These are phyloP conservation scores for Magnusiomyces ingens DNA, from an alignment of 1,139 yeast species.

Conservation along the genomic window DNA sequence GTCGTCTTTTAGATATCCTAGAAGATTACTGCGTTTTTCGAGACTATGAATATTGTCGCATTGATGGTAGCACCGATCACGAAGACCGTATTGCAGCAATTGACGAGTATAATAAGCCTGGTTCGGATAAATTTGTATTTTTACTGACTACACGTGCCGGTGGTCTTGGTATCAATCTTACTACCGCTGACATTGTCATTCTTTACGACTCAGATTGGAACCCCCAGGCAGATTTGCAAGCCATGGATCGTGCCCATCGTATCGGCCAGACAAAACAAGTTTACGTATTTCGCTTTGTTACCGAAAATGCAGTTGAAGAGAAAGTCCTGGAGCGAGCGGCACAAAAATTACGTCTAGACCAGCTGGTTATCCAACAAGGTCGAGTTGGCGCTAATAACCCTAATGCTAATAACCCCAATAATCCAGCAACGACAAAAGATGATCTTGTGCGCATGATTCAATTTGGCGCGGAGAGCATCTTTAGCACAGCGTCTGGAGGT, in stretches of 20 bases:
- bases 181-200: constrained; percentile 86
- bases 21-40: constrained; percentile 90
- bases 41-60: constrained; percentile 82
- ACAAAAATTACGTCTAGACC: constrained; percentile 86
- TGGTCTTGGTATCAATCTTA: constrained; percentile 90
- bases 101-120: constrained; percentile 83
- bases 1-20: constrained; percentile 79
- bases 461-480: constrained; percentile 88
- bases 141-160: constrained; percentile 94
- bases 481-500: constrained; percentile 38
- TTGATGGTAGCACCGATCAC: constrained; percentile 93
- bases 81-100: constrained; percentile 90
- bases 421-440: constrained; percentile 47
- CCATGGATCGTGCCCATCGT: constrained; percentile 98
- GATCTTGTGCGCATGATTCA: constrained; percentile 93
- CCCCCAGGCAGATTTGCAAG: constrained; percentile 97
- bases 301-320: constrained; percentile 94
- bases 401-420: constrained; percentile 36
- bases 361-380: constrained; percentile 93
- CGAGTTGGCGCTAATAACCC: constrained; percentile 41
- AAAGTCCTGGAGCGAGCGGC: constrained; percentile 95
- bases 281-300: constrained; percentile 82
- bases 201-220: constrained; percentile 96
- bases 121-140: constrained; percentile 76
- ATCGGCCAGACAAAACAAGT: constrained; percentile 98